These are phyloP conservation scores for Paspalum notatum DNA, from an alignment of 176 grass and related monocot genomes.

Conservation along the genomic window DNA sequence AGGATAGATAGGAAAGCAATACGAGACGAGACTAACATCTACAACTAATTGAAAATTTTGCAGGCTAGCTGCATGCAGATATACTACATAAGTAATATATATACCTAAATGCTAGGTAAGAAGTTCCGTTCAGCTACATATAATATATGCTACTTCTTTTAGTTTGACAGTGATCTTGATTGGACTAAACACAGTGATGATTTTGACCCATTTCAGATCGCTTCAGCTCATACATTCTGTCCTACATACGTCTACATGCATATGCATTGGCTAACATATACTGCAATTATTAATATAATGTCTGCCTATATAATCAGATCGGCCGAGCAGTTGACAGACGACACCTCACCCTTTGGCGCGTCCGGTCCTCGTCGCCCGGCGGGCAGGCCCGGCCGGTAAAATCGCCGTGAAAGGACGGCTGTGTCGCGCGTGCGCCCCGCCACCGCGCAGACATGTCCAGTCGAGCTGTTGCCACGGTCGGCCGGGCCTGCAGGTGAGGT, in stretches of 20 bases:
- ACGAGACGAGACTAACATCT: background rate
- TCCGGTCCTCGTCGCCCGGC: background rate
- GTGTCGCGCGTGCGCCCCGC: constrained; percentile 42
- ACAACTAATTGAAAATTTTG: background rate
- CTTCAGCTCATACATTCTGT: background rate
- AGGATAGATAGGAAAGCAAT: background rate
- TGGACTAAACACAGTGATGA: background rate
- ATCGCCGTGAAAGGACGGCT: constrained; percentile 32
- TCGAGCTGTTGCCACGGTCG: constrained; percentile 45
- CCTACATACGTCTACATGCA: too few relatives aligned
- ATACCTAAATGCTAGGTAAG: too few relatives aligned
- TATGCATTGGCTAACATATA: background rate
- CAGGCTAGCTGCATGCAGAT: background rate
- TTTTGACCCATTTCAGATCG: background rate
- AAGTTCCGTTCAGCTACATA: background rate
- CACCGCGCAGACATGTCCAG: constrained; percentile 36
- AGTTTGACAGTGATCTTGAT: background rate
- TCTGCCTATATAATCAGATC: constrained; percentile 16
- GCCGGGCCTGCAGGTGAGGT: background rate
- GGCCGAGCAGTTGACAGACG: background rate
- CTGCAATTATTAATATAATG: background rate
- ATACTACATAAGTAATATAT: too few relatives aligned
- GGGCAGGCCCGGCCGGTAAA: constrained; percentile 2
- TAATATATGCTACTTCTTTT: too few relatives aligned
- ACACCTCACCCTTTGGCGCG: background rate